Evolutionary conservation across 1,139 yeast species (phyloP).

Genomic region (Lodderomyces parapsilosis): DNA sequence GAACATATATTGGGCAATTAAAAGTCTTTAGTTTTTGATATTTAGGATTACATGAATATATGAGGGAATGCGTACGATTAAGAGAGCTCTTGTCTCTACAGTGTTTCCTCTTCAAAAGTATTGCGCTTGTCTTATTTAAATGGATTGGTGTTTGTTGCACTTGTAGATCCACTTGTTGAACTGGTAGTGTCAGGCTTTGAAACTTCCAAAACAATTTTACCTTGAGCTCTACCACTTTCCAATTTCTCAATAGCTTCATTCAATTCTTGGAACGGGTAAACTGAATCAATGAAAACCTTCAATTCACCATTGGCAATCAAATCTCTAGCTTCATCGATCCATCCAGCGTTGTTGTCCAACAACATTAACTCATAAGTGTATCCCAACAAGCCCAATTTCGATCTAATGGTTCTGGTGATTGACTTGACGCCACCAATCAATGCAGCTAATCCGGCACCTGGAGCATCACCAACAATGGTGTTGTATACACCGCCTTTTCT

Average conservation of each 20-base stretch:
- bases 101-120: not conserved
- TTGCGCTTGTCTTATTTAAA: not conserved
- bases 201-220: constrained; percentile 55
- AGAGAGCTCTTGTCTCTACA: not conserved
- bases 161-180: not conserved
- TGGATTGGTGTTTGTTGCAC: not conserved
- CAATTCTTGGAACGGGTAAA: constrained; percentile 47
- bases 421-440: constrained; percentile 2
- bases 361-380: constrained; percentile 14
- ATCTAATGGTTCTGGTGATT: constrained; percentile 5
- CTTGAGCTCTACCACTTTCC: constrained; percentile 49
- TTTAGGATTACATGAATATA: not conserved
- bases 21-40: not conserved
- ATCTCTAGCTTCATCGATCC: constrained; percentile 12
- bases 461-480: constrained; percentile 45
- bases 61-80: not conserved
- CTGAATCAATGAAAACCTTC: constrained; percentile 52
- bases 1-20: not conserved
- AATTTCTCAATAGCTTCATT: constrained; percentile 50
- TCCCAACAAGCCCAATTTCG: constrained; percentile 13
- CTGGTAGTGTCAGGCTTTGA: not conserved
- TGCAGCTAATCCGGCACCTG: constrained; percentile 9
- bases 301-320: constrained; percentile 43
- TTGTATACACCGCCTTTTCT: constrained; percentile 40
- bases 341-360: constrained; percentile 5